These are phyloP conservation scores for Cyclospora cayetanensis DNA, from an alignment of 169 alveolate genomes.

Conservation along the genomic window DNA sequence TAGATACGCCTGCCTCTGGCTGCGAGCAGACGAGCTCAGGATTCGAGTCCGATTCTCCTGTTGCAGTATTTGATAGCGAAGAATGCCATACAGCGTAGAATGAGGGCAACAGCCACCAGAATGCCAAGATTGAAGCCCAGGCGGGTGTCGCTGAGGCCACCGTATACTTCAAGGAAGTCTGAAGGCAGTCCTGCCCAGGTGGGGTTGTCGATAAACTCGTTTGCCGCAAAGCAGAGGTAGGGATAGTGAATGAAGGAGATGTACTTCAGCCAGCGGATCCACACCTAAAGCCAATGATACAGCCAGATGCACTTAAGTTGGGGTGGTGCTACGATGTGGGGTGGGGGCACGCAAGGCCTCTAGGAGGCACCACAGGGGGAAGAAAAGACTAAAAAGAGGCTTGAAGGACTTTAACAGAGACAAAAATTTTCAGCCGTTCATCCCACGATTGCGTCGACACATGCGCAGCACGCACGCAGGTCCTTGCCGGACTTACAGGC, in stretches of 20 bases:
- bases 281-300: conserved; percentile 63
- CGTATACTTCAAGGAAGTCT: neutral
- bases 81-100: conserved; percentile 55
- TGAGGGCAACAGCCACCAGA: conserved; percentile 12
- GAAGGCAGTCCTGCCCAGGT: neutral
- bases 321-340: neutral
- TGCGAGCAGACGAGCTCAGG: no score
- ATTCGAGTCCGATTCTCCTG: conserved; percentile 68
- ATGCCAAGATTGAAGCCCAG: neutral
- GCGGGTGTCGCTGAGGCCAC: conserved; percentile 52
- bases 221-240: conserved; percentile 41
- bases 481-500: conserved; percentile 53
- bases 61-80: conserved; percentile 43
- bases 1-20: no score
- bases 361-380: neutral
- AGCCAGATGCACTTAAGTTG: neutral
- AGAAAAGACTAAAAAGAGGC: neutral
- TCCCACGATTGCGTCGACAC: neutral
- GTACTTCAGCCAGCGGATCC: conserved; percentile 70
- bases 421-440: neutral
- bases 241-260: conserved; percentile 45
- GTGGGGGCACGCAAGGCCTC: neutral
- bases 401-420: neutral
- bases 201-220: conserved; percentile 56
- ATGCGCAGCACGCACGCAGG: neutral